Conservation (phyloP, 2,329 filamentous ascomycete species). For the Aquanectria penicillioides region DNA sequence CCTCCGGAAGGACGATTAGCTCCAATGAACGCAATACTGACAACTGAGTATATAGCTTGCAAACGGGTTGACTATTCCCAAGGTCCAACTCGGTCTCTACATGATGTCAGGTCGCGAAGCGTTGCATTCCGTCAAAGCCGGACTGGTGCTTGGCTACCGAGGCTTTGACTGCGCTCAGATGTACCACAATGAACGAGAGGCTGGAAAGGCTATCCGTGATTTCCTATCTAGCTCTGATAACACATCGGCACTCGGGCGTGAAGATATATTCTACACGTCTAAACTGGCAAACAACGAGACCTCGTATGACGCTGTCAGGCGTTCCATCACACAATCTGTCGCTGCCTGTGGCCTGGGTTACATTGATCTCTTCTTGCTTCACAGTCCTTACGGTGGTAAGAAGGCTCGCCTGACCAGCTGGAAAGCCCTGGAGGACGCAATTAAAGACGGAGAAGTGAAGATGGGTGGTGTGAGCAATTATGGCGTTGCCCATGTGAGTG, state of each 20-base stretch:
- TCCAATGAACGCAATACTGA: too few species aligned
- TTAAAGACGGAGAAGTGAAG: conserved; percentile 74
- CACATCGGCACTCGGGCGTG: conserved; percentile 63
- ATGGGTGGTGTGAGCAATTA: conserved; percentile 83
- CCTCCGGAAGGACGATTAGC: too few species aligned
- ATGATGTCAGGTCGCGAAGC: conserved; percentile 73
- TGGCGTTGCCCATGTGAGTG: conserved; percentile 75
- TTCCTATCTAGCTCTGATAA: conserved; percentile 64
- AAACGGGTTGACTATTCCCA: conserved; percentile 74
- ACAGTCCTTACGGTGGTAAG: conserved; percentile 81
- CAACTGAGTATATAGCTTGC: too few species aligned
- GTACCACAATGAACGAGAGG: conserved; percentile 76
- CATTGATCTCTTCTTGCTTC: conserved; percentile 82
- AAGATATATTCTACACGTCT: conserved; percentile 82
- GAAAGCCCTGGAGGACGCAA: conserved; percentile 80
- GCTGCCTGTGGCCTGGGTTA: conserved; percentile 75
- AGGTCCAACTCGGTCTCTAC: conserved; percentile 80
- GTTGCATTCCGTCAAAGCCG: conserved; percentile 64
- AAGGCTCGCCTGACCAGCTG: conserved; percentile 76
- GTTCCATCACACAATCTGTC: conserved; percentile 72
- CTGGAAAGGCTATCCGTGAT: conserved; percentile 70
- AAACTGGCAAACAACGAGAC: conserved; percentile 75
- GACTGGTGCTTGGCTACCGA: conserved; percentile 63
- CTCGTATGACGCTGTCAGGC: conserved; percentile 73
- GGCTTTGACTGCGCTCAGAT: conserved; percentile 64